A percentile compares a stretch with the other conserved stretches of the same genome.
These are phyloP conservation scores for Lolium rigidum DNA, from an alignment of 176 grass and related monocot genomes.

Conservation along the genomic window DNA sequence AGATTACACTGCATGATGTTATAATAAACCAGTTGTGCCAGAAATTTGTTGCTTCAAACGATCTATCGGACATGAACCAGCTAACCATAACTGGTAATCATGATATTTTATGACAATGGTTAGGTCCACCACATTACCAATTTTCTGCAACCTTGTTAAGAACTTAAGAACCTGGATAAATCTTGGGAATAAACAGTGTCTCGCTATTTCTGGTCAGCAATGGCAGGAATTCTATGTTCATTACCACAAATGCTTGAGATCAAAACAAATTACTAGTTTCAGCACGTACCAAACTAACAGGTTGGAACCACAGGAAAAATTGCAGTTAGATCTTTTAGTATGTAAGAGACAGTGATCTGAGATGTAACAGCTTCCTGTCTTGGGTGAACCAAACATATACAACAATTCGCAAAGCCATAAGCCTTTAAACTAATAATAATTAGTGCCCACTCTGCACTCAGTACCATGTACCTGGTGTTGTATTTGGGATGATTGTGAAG, in stretches of 20 bases:
- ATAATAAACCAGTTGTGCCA: background rate
- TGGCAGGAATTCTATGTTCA: background rate
- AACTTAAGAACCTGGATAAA: background rate
- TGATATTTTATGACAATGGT: background rate
- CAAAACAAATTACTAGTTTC: slow-evolving; percentile 18
- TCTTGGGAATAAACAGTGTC: background rate
- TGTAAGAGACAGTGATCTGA: background rate
- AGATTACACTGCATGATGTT: slow-evolving; percentile 25
- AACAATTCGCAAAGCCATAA: background rate
- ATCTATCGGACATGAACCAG: background rate
- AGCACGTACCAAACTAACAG: slow-evolving; percentile 1
- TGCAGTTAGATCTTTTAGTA: background rate
- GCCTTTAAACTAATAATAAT: background rate
- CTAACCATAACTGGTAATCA: slow-evolving; percentile 1
- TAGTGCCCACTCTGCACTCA: slow-evolving; percentile 20
- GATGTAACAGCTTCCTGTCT: background rate
- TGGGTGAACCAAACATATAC: background rate
- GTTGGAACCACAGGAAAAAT: background rate
- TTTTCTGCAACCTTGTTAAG: slow-evolving; percentile 12
- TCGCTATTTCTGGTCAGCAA: background rate
- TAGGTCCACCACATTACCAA: slow-evolving; percentile 13
- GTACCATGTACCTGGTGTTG: background rate
- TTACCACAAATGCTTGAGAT: background rate
- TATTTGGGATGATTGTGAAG: slow-evolving; percentile 11
- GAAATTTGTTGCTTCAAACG: background rate